Conservation (phyloP, 257 asterid genomes). For the Leonotis leonurus region DNA sequence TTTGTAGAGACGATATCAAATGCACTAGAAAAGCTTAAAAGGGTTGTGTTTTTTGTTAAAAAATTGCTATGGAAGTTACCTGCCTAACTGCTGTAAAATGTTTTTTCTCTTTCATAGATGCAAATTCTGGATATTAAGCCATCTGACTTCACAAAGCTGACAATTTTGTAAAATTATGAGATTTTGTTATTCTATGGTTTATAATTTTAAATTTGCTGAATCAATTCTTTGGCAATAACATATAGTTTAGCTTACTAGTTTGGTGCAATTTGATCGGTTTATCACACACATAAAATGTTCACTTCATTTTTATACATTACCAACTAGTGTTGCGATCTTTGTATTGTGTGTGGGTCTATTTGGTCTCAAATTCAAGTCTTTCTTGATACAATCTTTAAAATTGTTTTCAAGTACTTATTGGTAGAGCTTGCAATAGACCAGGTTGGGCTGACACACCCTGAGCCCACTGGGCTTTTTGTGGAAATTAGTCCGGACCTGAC, state of each 20-base stretch:
- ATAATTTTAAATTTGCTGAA: background rate
- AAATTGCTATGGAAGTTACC: conserved; percentile 19
- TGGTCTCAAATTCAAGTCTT: too few relatives aligned
- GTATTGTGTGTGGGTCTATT: too few relatives aligned
- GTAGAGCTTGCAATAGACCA: too few relatives aligned
- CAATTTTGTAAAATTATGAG: conserved; percentile 40
- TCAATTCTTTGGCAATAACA: background rate
- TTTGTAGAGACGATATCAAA: conserved; percentile 9
- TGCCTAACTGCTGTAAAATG: conserved; percentile 51
- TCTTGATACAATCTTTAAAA: too few relatives aligned
- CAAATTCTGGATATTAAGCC: conserved; percentile 18
- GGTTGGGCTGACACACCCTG: too few relatives aligned
- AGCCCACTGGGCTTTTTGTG: too few relatives aligned
- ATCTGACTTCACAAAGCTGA: conserved; percentile 24
- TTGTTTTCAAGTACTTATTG: too few relatives aligned
- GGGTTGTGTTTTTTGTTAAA: conserved; percentile 8
- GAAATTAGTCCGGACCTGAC: too few relatives aligned
- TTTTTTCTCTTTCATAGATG: conserved; percentile 15
- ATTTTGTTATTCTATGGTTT: conserved; percentile 9
- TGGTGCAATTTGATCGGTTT: too few relatives aligned
- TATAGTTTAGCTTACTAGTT: background rate
- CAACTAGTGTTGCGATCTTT: too few relatives aligned
- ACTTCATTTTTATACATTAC: too few relatives aligned
- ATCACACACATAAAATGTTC: too few relatives aligned
- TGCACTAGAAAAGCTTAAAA: conserved; percentile 11